phyloP scores from a whole-genome alignment of 495 filamentous ascomycete genomes.

The Xylaria grammica region DNA sequence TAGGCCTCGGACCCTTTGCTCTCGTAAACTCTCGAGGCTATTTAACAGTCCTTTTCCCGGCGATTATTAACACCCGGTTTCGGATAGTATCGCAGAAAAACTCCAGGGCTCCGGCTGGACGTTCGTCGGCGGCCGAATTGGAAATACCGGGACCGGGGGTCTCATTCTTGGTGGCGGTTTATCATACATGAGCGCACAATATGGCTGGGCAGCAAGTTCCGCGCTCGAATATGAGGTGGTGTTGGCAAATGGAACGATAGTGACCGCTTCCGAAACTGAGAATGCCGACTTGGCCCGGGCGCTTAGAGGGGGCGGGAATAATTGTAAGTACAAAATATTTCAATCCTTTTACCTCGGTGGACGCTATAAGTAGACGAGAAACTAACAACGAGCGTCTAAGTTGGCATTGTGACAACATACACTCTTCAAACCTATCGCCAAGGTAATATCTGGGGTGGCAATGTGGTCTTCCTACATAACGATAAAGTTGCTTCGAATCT shows the following conservation, averaged over 20 bases:
- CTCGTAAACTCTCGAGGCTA: background rate
- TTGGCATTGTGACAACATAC: constrained; percentile 57
- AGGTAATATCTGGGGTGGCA: constrained; percentile 59
- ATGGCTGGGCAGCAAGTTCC: constrained; percentile 62
- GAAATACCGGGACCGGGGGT: constrained; percentile 51
- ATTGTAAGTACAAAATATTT: constrained; percentile 32
- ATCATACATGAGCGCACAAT: constrained; percentile 58
- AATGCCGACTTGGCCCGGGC: constrained; percentile 50
- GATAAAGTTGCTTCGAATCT: constrained; percentile 46
- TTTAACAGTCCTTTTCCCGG: background rate
- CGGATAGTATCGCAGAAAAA: constrained; percentile 43
- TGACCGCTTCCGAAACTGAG: constrained; percentile 50
- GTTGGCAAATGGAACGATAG: constrained; percentile 60
- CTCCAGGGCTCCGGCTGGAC: constrained; percentile 53
- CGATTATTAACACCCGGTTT: background rate
- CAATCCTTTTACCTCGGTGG: background rate
- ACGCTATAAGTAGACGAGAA: background rate
- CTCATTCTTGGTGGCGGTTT: constrained; percentile 51
- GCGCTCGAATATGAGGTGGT: constrained; percentile 63
- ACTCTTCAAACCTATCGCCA: constrained; percentile 54
- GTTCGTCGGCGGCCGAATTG: constrained; percentile 58
- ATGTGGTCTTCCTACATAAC: constrained; percentile 50
- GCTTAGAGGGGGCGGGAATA: constrained; percentile 56
- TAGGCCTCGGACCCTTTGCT: too few species aligned
- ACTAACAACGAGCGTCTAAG: background rate